Evolutionary conservation across 805 yeast genomes (phyloP), one percentile per base, ranked within the genome.

Genomic region (Diddensiella santjacobensis): DNA sequence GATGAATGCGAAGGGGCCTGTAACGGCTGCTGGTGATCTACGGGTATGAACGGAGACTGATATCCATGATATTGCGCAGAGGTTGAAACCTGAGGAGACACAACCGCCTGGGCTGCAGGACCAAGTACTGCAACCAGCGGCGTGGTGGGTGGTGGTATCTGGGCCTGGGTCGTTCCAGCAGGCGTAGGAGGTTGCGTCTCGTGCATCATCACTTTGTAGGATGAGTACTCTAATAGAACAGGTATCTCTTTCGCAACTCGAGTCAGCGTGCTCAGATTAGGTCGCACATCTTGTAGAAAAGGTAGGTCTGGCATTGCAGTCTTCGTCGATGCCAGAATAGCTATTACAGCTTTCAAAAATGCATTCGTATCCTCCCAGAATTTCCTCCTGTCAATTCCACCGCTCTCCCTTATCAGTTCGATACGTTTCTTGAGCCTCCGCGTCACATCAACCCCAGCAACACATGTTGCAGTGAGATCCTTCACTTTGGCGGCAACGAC

Each of bases 161-260:
- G 15, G 11, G 36, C 15, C 6, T 42, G 23, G 1, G 49, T 52
- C 10, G 43, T 35, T 22, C 47, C 44, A 10, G 43, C 47, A 8
- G 49, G 45, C 8, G 51, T 23, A 43, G 31, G 31, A 43, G 26
- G 51, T 31, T 31, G 52, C 40, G 39, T 38, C 19, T 56, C 60
- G 8, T 20, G 42, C 45, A 58, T 51, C n/a, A 56, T 35, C 19
- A 53, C 48, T 23, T 59, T 68, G 61, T 74, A 78, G 15, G 83
- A 71, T 50, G 84, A 79, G 36, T 76, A 72, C 62, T 90, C 96
- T 38, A 90, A 68, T 57, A 87, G 73, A n/a, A 87, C 81, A 0
- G 97, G 89, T 13, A 91, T 84, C 60, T 91, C 98, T 60, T 91
- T 91, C 3, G 96, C 87, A 2, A 90, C 85, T 55, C 87, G 81